Conservation (phyloP, 768 basidiomycete genomes). For the Fomitopsis serialis region DNA sequence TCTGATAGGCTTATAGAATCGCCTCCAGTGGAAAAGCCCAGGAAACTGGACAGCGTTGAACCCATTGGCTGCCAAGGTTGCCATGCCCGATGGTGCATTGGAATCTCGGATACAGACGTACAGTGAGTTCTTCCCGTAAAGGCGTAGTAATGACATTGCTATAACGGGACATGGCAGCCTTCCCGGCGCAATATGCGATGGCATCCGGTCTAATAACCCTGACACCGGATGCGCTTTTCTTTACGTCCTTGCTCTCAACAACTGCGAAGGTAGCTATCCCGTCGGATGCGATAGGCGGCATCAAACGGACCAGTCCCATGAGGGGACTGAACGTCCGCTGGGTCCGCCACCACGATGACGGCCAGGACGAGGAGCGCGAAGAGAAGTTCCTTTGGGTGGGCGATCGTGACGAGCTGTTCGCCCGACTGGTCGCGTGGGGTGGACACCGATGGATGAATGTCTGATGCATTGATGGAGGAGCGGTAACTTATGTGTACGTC, state of each 20-base stretch:
- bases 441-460: conserved; percentile 42
- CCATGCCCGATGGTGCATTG: conserved; percentile 3
- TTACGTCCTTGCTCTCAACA: conserved; percentile 47
- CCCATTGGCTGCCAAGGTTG: conserved; percentile 8
- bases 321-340: conserved; percentile 49
- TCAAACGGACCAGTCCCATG: conserved; percentile 51
- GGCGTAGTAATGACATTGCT: background rate
- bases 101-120: conserved; percentile 16
- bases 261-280: conserved; percentile 43
- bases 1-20: background rate
- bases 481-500: conserved; percentile 1
- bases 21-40: conserved; percentile 18
- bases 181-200: conserved; percentile 51
- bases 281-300: conserved; percentile 41
- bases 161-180: conserved; percentile 34
- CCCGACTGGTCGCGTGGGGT: conserved; percentile 49
- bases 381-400: conserved; percentile 59
- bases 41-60: conserved; percentile 14
- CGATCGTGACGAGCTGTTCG: conserved; percentile 61
- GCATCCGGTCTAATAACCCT: conserved; percentile 57
- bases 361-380: conserved; percentile 33
- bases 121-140: conserved; percentile 11
- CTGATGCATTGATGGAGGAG: background rate
- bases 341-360: conserved; percentile 24
- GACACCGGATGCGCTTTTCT: conserved; percentile 41